Evolutionary conservation across 2,329 filamentous ascomycete genomes (phyloP), one percentile per base, ranked within the genome.

Genomic region (Pestalotiopsis sp.): DNA sequence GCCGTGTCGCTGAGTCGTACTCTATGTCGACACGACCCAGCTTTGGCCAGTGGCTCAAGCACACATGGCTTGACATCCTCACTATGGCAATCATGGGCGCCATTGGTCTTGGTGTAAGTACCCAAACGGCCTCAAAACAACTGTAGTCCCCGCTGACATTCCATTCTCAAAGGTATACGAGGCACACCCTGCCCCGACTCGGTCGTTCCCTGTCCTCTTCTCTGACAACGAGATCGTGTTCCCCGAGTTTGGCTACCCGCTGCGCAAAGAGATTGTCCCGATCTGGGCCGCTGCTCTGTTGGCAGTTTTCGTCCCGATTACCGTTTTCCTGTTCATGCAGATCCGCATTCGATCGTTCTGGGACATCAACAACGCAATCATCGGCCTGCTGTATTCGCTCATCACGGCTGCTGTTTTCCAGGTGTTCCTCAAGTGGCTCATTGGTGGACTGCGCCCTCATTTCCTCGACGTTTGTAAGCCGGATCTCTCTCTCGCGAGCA

Each of bases 331-430:
- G 2, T 72, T 90, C 66, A 86, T 90, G 80, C 91, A 93, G 78
- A 85, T 93, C 72, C 88, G 91, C 63, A 84, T 93, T 61, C 87
- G 88, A 67, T 90, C 87, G 7, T 91, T 91, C 81, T 91, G 89
- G 89, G 89, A 91, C 68, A 82, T 89, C 75, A 93, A 93, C 82
- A 93, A 93, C 76, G 91, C 87, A 59, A 82, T 90, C 63, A 84
- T 93, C 62, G 92, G 91, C 14, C 85, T 93, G 0, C 80, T 93
- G 0, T 66, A 93, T 82, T 84, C 88, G 0, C 85, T 93, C 71
- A 92, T 93, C 79, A 83, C 86, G 5, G 90, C 90, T 3, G 89
- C 91, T n/a, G 88, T 93, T 64, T 93, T 94, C 81, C 92, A 94
- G 75, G 91, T 93, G 72, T 91, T 93, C 75, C 74, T 93, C 77